Conservation (phyloP, 805 yeast species). For the Saturnispora gosingensis region DNA sequence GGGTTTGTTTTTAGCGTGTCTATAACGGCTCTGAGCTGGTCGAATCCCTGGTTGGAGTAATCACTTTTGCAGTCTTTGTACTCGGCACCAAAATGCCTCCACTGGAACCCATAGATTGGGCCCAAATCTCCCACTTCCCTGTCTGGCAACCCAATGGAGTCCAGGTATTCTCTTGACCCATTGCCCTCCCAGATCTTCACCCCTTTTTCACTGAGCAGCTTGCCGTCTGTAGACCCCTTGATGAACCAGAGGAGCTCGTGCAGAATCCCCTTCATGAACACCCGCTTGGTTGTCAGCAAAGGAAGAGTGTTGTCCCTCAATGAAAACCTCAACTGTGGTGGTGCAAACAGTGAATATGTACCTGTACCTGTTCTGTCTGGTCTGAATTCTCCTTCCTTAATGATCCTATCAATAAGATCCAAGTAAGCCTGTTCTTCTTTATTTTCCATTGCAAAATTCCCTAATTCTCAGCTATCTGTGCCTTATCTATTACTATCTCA, state of each 20-base stretch:
- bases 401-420: slow-evolving; percentile 68
- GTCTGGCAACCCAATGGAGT: slow-evolving; percentile 66
- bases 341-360: slow-evolving; percentile 82
- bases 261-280: slow-evolving; percentile 80
- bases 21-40: slow-evolving; percentile 77
- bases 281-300: slow-evolving; percentile 83
- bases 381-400: slow-evolving; percentile 78
- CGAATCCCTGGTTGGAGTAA: slow-evolving; percentile 81
- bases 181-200: slow-evolving; percentile 99
- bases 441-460: slow-evolving; percentile 14
- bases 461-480: too few species aligned
- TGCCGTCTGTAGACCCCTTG: slow-evolving; percentile 83
- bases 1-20: slow-evolving; percentile 79
- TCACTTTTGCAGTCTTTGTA: slow-evolving; percentile 81
- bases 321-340: slow-evolving; percentile 86
- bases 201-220: slow-evolving; percentile 65
- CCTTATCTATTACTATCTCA: too few species aligned
- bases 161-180: slow-evolving; percentile 87
- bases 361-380: slow-evolving; percentile 99
- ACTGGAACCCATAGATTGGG: slow-evolving; percentile 97
- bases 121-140: slow-evolving; percentile 93
- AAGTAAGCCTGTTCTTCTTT: slow-evolving; percentile 78
- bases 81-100: slow-evolving; percentile 98
- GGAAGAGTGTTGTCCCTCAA: slow-evolving; percentile 71
- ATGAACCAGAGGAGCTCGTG: slow-evolving; percentile 92